Evolutionary conservation across 2,329 filamentous ascomycete genomes (phyloP).

Genomic region (Pestalotiopsis sp.): DNA sequence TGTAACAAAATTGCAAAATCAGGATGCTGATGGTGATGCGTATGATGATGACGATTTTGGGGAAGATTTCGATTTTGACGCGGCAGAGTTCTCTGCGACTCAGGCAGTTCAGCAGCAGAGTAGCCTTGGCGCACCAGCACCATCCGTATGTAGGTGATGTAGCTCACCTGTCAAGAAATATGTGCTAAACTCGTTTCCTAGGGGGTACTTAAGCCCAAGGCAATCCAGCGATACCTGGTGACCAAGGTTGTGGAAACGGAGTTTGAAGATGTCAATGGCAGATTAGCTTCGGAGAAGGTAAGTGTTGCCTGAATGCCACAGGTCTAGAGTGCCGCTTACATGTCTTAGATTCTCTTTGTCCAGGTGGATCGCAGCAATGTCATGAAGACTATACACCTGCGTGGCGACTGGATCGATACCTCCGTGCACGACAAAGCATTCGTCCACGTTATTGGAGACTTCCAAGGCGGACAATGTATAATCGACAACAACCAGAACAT

Average conservation of each 20-base stretch:
- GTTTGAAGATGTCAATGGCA: conserved; percentile 66
- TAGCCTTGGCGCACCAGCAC: conserved; percentile 29
- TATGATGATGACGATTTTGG: conserved; percentile 78
- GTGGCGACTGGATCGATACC: conserved; percentile 86
- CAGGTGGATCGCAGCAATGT: conserved; percentile 73
- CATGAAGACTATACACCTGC: conserved; percentile 71
- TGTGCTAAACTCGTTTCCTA: conserved; percentile 45
- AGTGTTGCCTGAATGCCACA: conserved; percentile 20
- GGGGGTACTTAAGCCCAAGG: conserved; percentile 68
- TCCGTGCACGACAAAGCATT: conserved; percentile 74
- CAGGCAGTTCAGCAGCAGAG: conserved; percentile 53
- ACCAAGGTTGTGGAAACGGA: conserved; percentile 71
- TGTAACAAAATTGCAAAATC: conserved; percentile 20
- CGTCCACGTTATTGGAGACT: conserved; percentile 84
- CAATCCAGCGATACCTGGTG: conserved; percentile 86
- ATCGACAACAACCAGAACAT: conserved; percentile 83
- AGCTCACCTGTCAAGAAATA: conserved; percentile 21
- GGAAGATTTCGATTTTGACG: conserved; percentile 74
- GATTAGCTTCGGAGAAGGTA: conserved; percentile 72
- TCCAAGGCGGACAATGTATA: conserved; percentile 75
- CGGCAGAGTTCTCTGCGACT: conserved; percentile 72
- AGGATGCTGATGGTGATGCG: conserved; percentile 43
- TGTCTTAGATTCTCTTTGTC: conserved; percentile 72
- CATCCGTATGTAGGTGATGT: conserved; percentile 55
- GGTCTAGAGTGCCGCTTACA: conserved; percentile 16